Evolutionary conservation across 129 eudicot genomes (phyloP).

Genomic region (Saussurea involucrata): DNA sequence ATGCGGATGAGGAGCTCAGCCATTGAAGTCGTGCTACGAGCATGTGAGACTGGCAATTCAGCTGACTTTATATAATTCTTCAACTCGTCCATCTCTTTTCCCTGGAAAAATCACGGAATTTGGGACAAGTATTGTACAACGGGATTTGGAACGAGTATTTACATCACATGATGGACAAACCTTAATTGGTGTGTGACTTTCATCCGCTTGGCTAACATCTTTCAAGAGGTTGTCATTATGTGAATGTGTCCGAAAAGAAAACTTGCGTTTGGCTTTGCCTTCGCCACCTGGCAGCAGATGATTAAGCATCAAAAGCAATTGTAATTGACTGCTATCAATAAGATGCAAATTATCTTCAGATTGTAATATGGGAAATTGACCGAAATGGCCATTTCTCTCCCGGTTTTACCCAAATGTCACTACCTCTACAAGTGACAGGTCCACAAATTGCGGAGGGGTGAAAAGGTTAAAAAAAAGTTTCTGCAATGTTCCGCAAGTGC

Average conservation of each 20-base stretch:
- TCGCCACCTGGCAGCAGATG: slow-evolving; percentile 44
- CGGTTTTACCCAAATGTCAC: too few relatives aligned
- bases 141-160: slow-evolving; percentile 24
- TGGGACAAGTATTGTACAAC: slow-evolving; percentile 1
- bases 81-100: slow-evolving; percentile 32
- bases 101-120: slow-evolving; percentile 32
- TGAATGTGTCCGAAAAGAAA: slow-evolving; percentile 33
- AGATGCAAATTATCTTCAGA: background rate
- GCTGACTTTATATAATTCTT: slow-evolving; percentile 18
- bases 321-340: background rate
- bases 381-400: too few relatives aligned
- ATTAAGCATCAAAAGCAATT: slow-evolving; percentile 20
- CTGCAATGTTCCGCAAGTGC: too few relatives aligned
- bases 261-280: slow-evolving; percentile 46
- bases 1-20: slow-evolving; percentile 52
- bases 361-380: background rate
- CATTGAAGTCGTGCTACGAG: slow-evolving; percentile 38
- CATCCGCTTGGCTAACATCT: slow-evolving; percentile 21
- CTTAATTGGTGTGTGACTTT: slow-evolving; percentile 19
- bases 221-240: slow-evolving; percentile 15
- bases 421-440: too few relatives aligned
- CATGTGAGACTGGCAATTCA: slow-evolving; percentile 23
- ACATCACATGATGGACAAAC: slow-evolving; percentile 27
- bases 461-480: too few relatives aligned
- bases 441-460: too few relatives aligned